Evolutionary conservation across 768 basidiomycete genomes (phyloP), one percentile per base, ranked within the genome.

Genomic region (Lentinula raphanica): DNA sequence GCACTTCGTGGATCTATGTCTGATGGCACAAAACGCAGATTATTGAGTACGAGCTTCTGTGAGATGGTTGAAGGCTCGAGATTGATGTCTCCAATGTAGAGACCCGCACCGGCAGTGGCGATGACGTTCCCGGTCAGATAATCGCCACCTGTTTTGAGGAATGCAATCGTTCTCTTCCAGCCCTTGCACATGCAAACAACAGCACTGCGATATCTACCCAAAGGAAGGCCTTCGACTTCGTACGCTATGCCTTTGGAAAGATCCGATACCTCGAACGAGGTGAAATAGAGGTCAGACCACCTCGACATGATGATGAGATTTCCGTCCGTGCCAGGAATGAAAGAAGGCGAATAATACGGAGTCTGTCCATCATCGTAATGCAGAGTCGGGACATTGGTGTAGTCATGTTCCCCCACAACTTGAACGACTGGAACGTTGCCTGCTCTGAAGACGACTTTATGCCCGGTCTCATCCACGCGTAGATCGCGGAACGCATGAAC

Each of bases 311-410:
- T 66, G 11, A 88, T 68, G 23, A 87, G 67, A 56, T 83, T 55
- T 5, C 21, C 70, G 21, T 73, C 69, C 3, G 72, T 66, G 21
- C 77, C 75, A 46, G 73, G 76, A n/a, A 86, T 77, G 65, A 89
- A 88, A 4, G 81, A 76, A 1, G 88, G 88, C 0, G 87, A 86
- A 60, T 86, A 87, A 63, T 90, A 89, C 1, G 84, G 72, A 1
- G 72, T 54, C 36, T 66, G 64, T 31, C 72, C 74, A 5, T 69
- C 66, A 9, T 75, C 67, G 11, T 75, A 58, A 53, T 84, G 67
- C 4, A 80, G 67, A n/a, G 79, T 75, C 7, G 87, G 86, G 7
- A 81, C 74, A 35, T 74, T 72, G 6, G 51, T 60, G 4, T 72
- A 66, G 3, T 67, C 61, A 5, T 71, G 64, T 39, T 67, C 65